Conservation (phyloP, 352 stramenopile species). For the Phytophthora pistaciae region DNA sequence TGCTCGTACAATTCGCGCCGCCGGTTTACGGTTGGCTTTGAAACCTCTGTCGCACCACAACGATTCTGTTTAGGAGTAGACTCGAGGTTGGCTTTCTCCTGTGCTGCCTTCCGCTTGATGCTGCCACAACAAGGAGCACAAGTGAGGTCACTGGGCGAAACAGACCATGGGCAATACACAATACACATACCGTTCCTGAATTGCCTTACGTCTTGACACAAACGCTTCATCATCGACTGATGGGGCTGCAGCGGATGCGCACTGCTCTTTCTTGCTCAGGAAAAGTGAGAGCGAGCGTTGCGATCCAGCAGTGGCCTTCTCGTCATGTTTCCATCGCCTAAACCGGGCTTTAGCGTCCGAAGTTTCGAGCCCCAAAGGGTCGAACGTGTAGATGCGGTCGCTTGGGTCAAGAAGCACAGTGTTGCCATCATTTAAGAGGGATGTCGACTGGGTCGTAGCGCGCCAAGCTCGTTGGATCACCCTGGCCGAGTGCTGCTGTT, state of each 20-base stretch:
- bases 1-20: conserved; percentile 57
- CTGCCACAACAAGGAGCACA: conserved; percentile 14
- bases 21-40: conserved; percentile 14
- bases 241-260: neutral
- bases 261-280: conserved; percentile 10
- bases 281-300: conserved; percentile 11
- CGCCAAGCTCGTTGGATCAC: conserved; percentile 63
- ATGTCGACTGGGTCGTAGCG: neutral
- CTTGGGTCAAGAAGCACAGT: conserved; percentile 9
- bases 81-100: conserved; percentile 27
- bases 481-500: conserved; percentile 45
- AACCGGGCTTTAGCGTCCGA: neutral
- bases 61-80: conserved; percentile 11
- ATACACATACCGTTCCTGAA: conserved; percentile 43
- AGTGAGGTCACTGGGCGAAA: neutral
- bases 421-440: neutral
- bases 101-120: conserved; percentile 29
- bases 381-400: conserved; percentile 44
- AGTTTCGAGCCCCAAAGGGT: conserved; percentile 37
- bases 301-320: neutral
- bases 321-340: conserved; percentile 18
- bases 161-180: neutral
- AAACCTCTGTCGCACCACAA: neutral
- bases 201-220: conserved; percentile 24
- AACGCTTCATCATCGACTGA: conserved; percentile 30